Conservation (phyloP, 1,139 yeast genomes). For the Magnusiomyces clavatus region DNA sequence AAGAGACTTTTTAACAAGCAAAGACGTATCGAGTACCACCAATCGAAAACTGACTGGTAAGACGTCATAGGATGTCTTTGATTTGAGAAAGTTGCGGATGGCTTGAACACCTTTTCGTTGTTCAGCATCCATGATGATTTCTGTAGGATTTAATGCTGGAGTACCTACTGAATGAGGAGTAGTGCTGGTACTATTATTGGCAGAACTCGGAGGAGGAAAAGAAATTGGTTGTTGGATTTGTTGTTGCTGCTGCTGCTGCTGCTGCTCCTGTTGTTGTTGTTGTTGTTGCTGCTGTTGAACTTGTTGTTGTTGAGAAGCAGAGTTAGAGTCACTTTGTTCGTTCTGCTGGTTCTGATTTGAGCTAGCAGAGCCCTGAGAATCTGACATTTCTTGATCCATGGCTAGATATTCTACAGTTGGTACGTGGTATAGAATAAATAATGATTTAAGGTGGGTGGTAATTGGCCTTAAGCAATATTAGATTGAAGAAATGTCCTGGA, state of each 20-base stretch:
- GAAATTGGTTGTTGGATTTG: background rate
- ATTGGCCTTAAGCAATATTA: no score
- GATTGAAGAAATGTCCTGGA: no score
- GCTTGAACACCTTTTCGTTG: conserved; percentile 38
- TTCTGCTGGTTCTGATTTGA: background rate
- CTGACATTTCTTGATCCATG: conserved; percentile 6
- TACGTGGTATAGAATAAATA: no score
- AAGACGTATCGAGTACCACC: conserved; percentile 86
- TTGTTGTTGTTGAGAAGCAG: background rate
- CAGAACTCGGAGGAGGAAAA: background rate
- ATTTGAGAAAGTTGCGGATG: conserved; percentile 73
- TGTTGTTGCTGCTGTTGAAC: background rate
- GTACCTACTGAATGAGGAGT: background rate
- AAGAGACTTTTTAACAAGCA: conserved; percentile 83
- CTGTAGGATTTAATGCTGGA: background rate
- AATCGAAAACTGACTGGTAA: conserved; percentile 91
- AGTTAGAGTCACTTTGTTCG: background rate
- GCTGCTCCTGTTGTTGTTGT: background rate
- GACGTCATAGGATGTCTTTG: conserved; percentile 93
- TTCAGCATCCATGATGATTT: conserved; percentile 14
- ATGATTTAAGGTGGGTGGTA: no score
- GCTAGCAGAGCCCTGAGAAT: background rate
- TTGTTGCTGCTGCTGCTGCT: background rate
- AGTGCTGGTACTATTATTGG: background rate
- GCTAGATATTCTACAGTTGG: no score